A percentile compares a stretch with the other conserved stretches of the same genome.
These are phyloP conservation scores for Xylaria arbuscula DNA, from an alignment of 2,329 filamentous ascomycete species.

Conservation along the genomic window DNA sequence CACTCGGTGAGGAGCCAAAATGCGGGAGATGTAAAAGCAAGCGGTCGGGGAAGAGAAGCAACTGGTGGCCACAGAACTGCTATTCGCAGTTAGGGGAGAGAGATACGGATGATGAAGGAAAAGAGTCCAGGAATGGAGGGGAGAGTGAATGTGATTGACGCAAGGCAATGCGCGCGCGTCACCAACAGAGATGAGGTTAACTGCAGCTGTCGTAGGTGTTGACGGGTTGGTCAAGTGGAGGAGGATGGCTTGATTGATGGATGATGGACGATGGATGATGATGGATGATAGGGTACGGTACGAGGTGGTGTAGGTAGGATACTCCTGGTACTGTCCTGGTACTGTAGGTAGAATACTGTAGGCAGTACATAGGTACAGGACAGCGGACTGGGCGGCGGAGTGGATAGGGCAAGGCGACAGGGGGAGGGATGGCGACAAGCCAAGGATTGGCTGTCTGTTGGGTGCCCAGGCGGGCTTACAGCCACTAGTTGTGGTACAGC, in stretches of 20 bases:
- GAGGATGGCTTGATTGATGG: constrained; percentile 23
- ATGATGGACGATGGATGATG: constrained; percentile 16
- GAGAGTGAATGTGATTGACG: constrained; percentile 14
- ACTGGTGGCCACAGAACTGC: background rate
- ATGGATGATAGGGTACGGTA: constrained; percentile 12
- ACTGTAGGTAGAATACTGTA: background rate
- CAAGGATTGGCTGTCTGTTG: background rate
- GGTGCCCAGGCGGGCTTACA: constrained; percentile 4
- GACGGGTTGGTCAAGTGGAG: constrained; percentile 28
- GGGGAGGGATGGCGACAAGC: background rate
- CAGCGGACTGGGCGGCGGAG: constrained; percentile 20
- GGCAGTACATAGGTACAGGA: background rate
- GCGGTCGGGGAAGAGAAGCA: background rate
- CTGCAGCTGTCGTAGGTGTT: constrained; percentile 21
- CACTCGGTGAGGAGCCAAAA: background rate
- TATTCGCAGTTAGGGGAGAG: background rate
- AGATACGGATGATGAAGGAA: background rate
- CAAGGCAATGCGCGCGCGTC: constrained; percentile 19
- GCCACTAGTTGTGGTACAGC: background rate
- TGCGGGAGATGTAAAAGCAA: constrained; percentile 4
- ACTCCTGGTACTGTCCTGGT: background rate
- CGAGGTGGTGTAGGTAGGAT: background rate
- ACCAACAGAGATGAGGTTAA: constrained; percentile 25
- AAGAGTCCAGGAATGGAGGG: background rate
- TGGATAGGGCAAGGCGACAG: constrained; percentile 7